Base-by-base conservation (phyloP, 2,329 filamentous ascomycete species). In the Fusarium secorum region DNA sequence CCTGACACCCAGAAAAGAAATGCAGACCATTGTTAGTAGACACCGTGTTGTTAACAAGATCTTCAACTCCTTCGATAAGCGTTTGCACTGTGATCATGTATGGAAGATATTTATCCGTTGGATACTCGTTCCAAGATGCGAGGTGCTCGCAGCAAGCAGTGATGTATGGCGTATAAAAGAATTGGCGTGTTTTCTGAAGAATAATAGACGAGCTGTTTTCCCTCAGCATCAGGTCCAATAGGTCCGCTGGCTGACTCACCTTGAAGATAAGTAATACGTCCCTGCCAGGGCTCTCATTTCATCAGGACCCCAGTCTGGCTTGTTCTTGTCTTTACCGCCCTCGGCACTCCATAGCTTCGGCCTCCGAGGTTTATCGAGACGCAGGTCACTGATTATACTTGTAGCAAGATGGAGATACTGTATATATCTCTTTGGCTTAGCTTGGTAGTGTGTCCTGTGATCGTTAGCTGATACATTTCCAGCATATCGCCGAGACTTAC, bases 361-460 rank as follows among this genome's bases (percentile, higher is more conserved):
- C 7, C 68, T 78, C 5, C 71, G 68, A 1, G 77, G 76, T 8
- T 64, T 71, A 10, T 80, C 78, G 1, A 80, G 62, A 1, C 78
- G 66, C 39, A 80, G 9, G 35, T 80, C 78, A n/a, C 71, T 73
- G 3, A 79, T 61, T 3, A 80, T 80, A 18, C 78, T 79, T 1
- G 71, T 74, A 1, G 74, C 74, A 2, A 80, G 68, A 32, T 77
- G 75, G 0, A 80, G 38, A 39, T 78, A 72, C 14, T 80, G 78
- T 2, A 72, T 77, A 13, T 77, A 75, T 51, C 74, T 70, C 13
- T 74, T 73, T 1, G 76, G 73, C 7, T 75, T 70, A 2, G 77
- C 71, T 30, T 78, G 77, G 24, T 75, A 80, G 22, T 80, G 78
- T 15, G 77, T 78, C 78, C 78, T 79, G 28, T 5, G 20, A 11